Conservation (phyloP, 108 stramenopile species). For the Nitzschia putrida region DNA sequence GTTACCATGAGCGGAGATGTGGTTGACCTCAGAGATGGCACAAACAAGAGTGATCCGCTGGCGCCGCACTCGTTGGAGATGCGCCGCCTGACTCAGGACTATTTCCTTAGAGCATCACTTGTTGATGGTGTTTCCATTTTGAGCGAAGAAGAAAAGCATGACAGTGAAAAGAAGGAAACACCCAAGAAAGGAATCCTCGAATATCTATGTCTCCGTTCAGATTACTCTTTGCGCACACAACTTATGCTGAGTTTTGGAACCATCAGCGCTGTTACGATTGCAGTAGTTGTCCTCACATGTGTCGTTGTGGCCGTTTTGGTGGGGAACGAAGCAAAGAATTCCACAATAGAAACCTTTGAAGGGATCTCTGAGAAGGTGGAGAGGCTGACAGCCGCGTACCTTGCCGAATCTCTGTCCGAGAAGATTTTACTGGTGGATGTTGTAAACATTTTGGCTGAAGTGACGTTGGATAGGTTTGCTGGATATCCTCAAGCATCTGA, state of each 20-base stretch:
- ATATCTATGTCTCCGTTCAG: constrained; percentile 35
- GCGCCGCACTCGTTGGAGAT: constrained; percentile 24
- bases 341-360: constrained; percentile 19
- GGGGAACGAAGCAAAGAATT: constrained; percentile 34
- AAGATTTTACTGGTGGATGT: constrained; percentile 12
- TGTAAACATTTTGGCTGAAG: constrained; percentile 36
- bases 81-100: constrained; percentile 18
- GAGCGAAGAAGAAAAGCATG: constrained; percentile 5
- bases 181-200: constrained; percentile 8
- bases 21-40: too few relatives aligned
- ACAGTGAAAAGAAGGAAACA: constrained; percentile 5
- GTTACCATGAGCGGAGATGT: too few relatives aligned
- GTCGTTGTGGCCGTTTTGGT: constrained; percentile 22
- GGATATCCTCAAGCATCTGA: constrained; percentile 50
- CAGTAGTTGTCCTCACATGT: constrained; percentile 38
- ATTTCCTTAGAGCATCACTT: constrained; percentile 15
- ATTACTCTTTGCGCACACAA: constrained; percentile 44
- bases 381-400: constrained; percentile 23
- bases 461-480: constrained; percentile 50
- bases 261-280: constrained; percentile 35
- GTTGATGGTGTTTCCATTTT: constrained; percentile 9
- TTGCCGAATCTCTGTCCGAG: constrained; percentile 40
- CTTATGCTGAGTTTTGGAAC: constrained; percentile 55
- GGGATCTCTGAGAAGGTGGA: constrained; percentile 5
- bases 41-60: too few relatives aligned